Evolutionary conservation across 2,329 filamentous ascomycete species (phyloP).

Genomic region (Aphanoascus verrucosus): DNA sequence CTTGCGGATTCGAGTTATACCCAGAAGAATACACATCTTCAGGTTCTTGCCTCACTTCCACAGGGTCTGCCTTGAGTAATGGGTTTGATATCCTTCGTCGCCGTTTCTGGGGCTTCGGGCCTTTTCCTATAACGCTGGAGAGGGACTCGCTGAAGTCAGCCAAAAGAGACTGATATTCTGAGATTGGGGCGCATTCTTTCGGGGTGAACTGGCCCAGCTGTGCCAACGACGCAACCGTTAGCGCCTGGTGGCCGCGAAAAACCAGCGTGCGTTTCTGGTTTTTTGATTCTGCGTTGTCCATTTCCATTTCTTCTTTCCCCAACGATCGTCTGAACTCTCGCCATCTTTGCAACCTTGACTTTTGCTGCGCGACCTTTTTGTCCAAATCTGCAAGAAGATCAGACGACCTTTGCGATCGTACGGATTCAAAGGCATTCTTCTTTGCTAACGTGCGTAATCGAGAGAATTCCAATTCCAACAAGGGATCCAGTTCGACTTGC

Average conservation of each 20-base stretch:
- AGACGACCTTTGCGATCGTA: slow-evolving; percentile 17
- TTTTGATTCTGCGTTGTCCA: neutral
- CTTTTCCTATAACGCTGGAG: neutral
- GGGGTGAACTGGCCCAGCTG: slow-evolving; percentile 5
- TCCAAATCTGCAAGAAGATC: slow-evolving; percentile 58
- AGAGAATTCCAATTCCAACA: slow-evolving; percentile 59
- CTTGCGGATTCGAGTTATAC: neutral
- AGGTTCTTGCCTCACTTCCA: neutral
- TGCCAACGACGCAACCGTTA: slow-evolving; percentile 31
- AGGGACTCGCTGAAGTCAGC: slow-evolving; percentile 23
- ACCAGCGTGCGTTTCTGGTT: slow-evolving; percentile 1
- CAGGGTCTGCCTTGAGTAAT: neutral
- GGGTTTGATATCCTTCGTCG: neutral
- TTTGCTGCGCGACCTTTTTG: slow-evolving; percentile 54
- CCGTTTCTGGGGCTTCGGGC: neutral
- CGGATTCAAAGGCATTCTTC: slow-evolving; percentile 37
- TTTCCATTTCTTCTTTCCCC: neutral
- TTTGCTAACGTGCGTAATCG: slow-evolving; percentile 60
- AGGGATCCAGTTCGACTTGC: slow-evolving; percentile 45
- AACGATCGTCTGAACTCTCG: slow-evolving; percentile 48
- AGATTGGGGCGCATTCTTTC: slow-evolving; percentile 14
- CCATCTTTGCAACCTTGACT: slow-evolving; percentile 61
- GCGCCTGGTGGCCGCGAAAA: slow-evolving; percentile 31
- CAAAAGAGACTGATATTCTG: slow-evolving; percentile 26
- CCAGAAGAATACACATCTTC: neutral